Conservation (phyloP, 805 yeast species). For the Cyberlindnera subsufficiens region DNA sequence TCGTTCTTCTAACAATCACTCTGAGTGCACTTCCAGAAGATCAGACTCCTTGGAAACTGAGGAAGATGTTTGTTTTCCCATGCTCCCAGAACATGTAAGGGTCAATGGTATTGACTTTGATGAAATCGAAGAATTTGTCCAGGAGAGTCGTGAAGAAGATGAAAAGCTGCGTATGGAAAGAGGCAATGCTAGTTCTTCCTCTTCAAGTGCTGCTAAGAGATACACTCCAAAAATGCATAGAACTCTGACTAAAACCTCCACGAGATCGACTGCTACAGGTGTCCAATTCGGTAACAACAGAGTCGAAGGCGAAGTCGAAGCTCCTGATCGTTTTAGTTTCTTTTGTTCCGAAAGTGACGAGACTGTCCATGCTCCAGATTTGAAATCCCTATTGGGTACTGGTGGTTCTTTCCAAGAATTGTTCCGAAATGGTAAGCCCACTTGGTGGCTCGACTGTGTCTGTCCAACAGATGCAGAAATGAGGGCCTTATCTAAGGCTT, state of each 20-base stretch:
- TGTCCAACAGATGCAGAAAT: slow-evolving; percentile 95
- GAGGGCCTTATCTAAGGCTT: slow-evolving; percentile 87
- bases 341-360: slow-evolving; percentile 79
- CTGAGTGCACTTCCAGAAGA: slow-evolving; percentile 66
- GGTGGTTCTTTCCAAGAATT: slow-evolving; percentile 60
- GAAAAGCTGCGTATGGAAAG: slow-evolving; percentile 24
- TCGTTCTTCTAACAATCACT: slow-evolving; percentile 38
- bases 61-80: slow-evolving; percentile 96
- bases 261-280: slow-evolving; percentile 20
- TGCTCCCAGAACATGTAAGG: slow-evolving; percentile 60
- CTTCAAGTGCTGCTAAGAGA: slow-evolving; percentile 52
- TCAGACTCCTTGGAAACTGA: slow-evolving; percentile 86
- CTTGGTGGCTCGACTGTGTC: slow-evolving; percentile 95
- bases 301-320: slow-evolving; percentile 29
- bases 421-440: slow-evolving; percentile 65
- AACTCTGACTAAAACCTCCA: slow-evolving; percentile 2
- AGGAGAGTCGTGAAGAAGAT: slow-evolving; percentile 50
- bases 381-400: slow-evolving; percentile 67
- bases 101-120: slow-evolving; percentile 83
- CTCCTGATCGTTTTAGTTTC: slow-evolving; percentile 79
- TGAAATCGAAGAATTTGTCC: slow-evolving; percentile 79
- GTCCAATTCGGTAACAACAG: slow-evolving; percentile 35
- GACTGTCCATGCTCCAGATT: slow-evolving; percentile 84
- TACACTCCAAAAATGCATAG: slow-evolving; percentile 28
- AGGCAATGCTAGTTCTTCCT: slow-evolving; percentile 26